Base-by-base conservation (phyloP, 83 land plant genomes). In the Thuja plicata region DNA sequence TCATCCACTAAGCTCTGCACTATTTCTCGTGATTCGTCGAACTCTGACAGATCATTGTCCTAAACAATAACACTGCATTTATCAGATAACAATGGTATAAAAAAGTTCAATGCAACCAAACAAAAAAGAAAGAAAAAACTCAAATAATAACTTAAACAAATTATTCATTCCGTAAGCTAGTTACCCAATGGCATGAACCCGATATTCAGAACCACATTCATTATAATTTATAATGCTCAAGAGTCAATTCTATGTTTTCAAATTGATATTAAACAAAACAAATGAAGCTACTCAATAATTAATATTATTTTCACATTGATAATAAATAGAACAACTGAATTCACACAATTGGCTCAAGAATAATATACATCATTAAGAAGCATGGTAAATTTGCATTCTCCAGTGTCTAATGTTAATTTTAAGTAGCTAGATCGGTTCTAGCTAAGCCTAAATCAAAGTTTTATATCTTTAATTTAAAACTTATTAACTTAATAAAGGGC, bases 21-120 rank as follows among this genome's bases (percentile, higher is more conserved):
- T n/a, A 98, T 95, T 87, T 98, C 99, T 87, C 99, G 93, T 60
- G 99, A 98, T 88, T 98, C 99, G 90, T 98, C 99, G 91, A 98
- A 98, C 91, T 98, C 99, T 3, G 99, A 94, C 41, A 98, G 93
- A 90, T 98, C 99, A 91, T 98, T 98, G 85, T 98, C 99, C 99
- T 98, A 95, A 88, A 81, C 35, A 27, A 82, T 37, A 24, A 74
- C 88, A 91, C 7, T 38, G 46, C 8, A 76, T 12, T 3, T 76
- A 34, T 76, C 6, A 76, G 79, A 76, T 76, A 76, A 76, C 40
- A 76, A 6, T 76, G 40, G 79, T 32, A 76, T 35, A 12, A 34
- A 35, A 76, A 15, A 2, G 5, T 32, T 66, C 32, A 66, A 66
- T 27, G 32, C 8, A 27, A 66, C 30, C 73, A 66, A 27, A 66